phyloP scores from a whole-genome alignment of 345 rosid genomes.

The Gossypium anomalum region DNA sequence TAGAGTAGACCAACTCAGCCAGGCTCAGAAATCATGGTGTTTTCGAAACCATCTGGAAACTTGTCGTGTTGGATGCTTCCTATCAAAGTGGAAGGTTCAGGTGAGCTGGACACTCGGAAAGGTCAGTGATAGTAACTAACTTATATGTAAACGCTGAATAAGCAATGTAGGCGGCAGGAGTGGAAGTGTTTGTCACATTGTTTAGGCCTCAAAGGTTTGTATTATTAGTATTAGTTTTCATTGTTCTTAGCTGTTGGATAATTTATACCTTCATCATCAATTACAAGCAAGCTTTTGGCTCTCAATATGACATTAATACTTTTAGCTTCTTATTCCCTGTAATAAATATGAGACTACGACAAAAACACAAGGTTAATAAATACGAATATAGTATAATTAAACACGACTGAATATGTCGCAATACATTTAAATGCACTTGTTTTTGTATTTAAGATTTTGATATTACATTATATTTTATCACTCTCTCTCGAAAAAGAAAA shows the following conservation, averaged over 20 bases:
- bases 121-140: background rate
- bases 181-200: background rate
- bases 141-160: background rate
- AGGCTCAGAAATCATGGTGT: background rate
- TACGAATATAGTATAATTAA: no score
- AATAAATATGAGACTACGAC: no score
- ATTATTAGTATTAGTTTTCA: no score
- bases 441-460: no score
- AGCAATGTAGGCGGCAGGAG: background rate
- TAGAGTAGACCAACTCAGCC: background rate
- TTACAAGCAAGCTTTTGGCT: background rate
- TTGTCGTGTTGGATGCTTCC: background rate
- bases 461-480: background rate
- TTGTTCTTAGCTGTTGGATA: no score
- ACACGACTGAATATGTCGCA: no score
- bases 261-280: background rate
- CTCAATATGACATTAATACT: background rate
- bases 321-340: no score
- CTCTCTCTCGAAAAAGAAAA: background rate
- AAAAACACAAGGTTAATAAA: no score
- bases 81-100: background rate
- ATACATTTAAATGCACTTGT: no score
- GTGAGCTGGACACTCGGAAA: background rate
- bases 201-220: background rate
- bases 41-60: conserved; percentile 2